Evolutionary conservation across 2,329 filamentous ascomycete species (phyloP), one percentile per base, ranked within the genome.

Genomic region (Pseudocercospora vitis): DNA sequence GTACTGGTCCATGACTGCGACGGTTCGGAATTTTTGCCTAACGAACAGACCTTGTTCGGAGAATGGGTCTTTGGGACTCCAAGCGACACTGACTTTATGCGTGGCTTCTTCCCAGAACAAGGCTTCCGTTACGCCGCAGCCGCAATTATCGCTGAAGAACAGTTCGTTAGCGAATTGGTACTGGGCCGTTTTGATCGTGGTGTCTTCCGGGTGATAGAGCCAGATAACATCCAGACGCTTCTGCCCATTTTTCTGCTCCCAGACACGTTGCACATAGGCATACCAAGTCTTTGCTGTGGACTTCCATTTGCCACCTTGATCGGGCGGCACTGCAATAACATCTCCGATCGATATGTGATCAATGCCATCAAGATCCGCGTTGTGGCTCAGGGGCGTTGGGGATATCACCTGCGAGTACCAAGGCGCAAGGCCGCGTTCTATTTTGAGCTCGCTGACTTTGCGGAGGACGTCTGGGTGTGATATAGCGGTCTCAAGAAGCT

Each of bases 61-160:
- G 0, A 74, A 75, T 0, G 82, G 79, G 1, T 70, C 68, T 0
- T 76, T 76, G 5, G 82, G 81, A 70, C 82, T 85, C 56, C 71
- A 77, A 2, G 81, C 76, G 0, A 91, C 78, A 0, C 75, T 59
- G 33, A 87, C 80, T 1, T 79, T 80, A 0, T 75, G 76, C 0
- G 83, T 63, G 0, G 91, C 74, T 28, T 89, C 78, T 0, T 78
- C 69, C 1, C 78, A 76, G 0, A 74, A 60, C 2, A 89, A 74
- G 23, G 77, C 76, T 0, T 71, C 65, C 14, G 49, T 24, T 7
- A 31, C 14, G 0, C 73, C 67, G 57, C 89, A 94, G 1, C 85
- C 87, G 70, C 89, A 92, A 54, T 91, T 83, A 47, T 90, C 82
- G 0, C 85, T 89, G 0, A 92, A 70, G 57, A 94, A 94, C 0